Base-by-base conservation (phyloP, 2,329 filamentous ascomycete species). In the Hypoxylon rubiginosum region DNA sequence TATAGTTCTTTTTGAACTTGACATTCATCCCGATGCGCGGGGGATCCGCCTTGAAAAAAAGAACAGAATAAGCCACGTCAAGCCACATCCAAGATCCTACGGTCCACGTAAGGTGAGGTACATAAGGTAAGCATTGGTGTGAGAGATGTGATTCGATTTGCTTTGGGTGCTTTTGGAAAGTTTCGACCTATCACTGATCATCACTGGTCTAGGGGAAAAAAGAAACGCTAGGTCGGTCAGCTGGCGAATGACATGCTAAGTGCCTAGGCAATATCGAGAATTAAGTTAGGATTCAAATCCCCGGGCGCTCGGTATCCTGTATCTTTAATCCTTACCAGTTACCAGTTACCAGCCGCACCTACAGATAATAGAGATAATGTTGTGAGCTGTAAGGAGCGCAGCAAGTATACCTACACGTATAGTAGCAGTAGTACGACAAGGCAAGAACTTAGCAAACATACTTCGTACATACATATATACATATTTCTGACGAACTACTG, bases 21-120 rank as follows among this genome's bases (percentile, higher is more conserved):
- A 52, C 63, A 60, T 62, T 67, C 60, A 67, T 64, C 58, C 64
- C 60, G 67, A 64, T 21, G 54, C 45, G 26, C 39, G 26, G 46
- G n/a, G 17, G 28, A 8, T 21, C 46, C 46, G 4, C 8, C 11
- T 1, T 9, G 11, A 17, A 34, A 15, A 3, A 36, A 19, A n/a
- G 49, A 43, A n/a, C n/a, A n/a, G n/a, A n/a, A n/a, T 28, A 58
- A 61, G 64, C 60, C 54, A 62, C 49, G 26, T 34, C 13, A 63
- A 68, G 56, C 56, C 50, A 59, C 59, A 63, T 24, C 19, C 17
- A 26, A 50, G 24, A 63, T 56, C 52, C 55, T 56, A 10, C 15
- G 13, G 39, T 9, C 39, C n/a, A 43, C 39, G 39, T 43, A 43
- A 19, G 39, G n/a, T 11, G 32, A 36, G 11, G 11, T 36, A 36